Evolutionary conservation across 345 rosid species (phyloP).

Genomic region (Citrus unshiu): DNA sequence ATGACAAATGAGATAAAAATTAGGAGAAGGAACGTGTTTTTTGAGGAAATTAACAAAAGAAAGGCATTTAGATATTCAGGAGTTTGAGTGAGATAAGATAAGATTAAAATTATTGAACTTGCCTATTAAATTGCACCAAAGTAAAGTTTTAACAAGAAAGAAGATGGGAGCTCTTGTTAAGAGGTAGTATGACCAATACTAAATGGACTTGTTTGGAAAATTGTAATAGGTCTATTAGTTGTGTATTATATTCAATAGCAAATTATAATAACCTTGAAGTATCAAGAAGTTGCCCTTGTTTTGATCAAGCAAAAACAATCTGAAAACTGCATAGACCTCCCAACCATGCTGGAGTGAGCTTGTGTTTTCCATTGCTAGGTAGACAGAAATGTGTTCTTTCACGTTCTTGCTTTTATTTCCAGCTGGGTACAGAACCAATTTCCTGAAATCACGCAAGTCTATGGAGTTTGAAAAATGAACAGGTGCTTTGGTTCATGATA

Average conservation of each 20-base stretch:
- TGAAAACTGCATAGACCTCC: constrained; percentile 49
- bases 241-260: too few relatives aligned
- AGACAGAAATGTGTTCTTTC: constrained; percentile 48
- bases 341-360: constrained; percentile 39
- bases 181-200: fast-evolving
- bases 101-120: too few relatives aligned
- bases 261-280: constrained; percentile 26
- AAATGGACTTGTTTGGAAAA: too few relatives aligned
- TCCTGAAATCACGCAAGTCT: constrained; percentile 29
- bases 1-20: not conserved
- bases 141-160: too few relatives aligned
- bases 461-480: not conserved
- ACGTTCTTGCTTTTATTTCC: constrained; percentile 63
- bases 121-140: too few relatives aligned
- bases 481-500: not conserved
- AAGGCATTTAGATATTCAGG: too few relatives aligned
- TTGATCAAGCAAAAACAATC: constrained; percentile 55
- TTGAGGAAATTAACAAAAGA: too few relatives aligned
- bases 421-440: constrained; percentile 53
- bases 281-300: constrained; percentile 26
- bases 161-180: too few relatives aligned
- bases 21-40: not conserved
- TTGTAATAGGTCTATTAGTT: too few relatives aligned
- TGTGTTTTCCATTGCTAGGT: constrained; percentile 46
- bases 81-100: too few relatives aligned